phyloP scores from a whole-genome alignment of 768 basidiomycete genomes.

The Amylocystis lapponica region DNA sequence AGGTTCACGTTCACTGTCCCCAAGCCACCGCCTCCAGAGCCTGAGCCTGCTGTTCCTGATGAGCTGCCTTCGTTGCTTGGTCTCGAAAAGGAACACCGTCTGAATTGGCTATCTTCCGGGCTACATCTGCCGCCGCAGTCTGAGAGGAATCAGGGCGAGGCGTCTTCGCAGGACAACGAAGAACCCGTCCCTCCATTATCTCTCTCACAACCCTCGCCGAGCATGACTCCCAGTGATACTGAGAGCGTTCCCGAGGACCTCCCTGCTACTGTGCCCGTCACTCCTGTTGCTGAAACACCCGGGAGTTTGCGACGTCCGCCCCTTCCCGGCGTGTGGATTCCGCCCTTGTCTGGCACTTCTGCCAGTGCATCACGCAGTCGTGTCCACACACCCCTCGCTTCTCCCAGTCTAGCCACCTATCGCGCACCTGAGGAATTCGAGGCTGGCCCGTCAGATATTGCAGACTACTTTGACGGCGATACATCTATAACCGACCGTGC shows the following conservation, averaged over 20 bases:
- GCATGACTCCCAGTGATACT: background rate
- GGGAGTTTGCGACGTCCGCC: conserved; percentile 15
- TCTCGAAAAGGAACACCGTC: background rate
- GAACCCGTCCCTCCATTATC: background rate
- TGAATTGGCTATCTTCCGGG: background rate
- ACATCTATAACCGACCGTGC: conserved; percentile 27
- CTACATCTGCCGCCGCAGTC: background rate
- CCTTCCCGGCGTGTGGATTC: conserved; percentile 13
- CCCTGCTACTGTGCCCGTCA: background rate
- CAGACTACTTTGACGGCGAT: conserved; percentile 16
- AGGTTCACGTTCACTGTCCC: conserved; percentile 2
- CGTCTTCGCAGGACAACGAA: too few relatives aligned
- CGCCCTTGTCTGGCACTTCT: conserved; percentile 4
- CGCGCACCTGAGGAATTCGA: conserved; percentile 34
- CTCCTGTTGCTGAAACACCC: background rate
- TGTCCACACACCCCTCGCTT: conserved; percentile 24
- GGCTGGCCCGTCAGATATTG: conserved; percentile 10
- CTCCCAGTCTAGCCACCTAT: conserved; percentile 33
- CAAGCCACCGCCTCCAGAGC: background rate
- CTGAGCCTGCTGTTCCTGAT: background rate
- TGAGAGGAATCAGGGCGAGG: background rate
- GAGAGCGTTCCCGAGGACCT: background rate
- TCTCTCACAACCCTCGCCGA: background rate
- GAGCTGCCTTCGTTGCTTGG: background rate
- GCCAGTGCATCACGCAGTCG: conserved; percentile 5